Evolutionary conservation across 768 basidiomycete genomes (phyloP).

Genomic region (Xerocomellus dryophilus): DNA sequence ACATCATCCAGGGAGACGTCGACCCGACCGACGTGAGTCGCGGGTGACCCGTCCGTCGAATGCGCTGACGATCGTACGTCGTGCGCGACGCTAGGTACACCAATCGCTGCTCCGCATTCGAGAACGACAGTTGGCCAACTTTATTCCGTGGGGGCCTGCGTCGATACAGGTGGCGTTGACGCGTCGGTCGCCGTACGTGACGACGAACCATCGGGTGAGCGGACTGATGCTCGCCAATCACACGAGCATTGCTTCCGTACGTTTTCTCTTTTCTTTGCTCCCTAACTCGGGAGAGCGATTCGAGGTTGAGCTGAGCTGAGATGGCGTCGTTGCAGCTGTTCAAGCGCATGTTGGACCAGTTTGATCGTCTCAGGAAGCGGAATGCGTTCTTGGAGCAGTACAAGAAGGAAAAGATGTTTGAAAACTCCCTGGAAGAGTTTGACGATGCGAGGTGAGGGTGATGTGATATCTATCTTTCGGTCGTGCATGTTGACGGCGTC

Average conservation of each 20-base stretch:
- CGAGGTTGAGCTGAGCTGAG: not conserved
- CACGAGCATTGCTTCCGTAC: conserved; percentile 93
- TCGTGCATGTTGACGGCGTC: not conserved
- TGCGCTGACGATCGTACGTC: not conserved
- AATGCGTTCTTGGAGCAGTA: conserved; percentile 98
- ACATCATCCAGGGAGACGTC: conserved; percentile 98
- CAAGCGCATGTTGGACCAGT: conserved; percentile 94
- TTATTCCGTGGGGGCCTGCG: conserved; percentile 99
- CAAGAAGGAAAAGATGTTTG: conserved; percentile 95
- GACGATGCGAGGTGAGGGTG: conserved; percentile 84
- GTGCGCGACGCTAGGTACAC: conserved; percentile 62
- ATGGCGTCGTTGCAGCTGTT: conserved; percentile 58
- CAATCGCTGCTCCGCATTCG: conserved; percentile 96
- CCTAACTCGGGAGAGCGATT: no score
- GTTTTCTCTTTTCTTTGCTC: conserved; percentile 25
- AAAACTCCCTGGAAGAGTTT: conserved; percentile 91
- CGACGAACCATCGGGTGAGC: conserved; percentile 90
- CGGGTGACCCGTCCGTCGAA: no score
- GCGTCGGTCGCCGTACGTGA: conserved; percentile 83
- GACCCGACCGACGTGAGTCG: conserved; percentile 86
- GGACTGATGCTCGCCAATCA: conserved; percentile 99
- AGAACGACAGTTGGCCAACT: conserved; percentile 93
- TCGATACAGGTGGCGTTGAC: conserved; percentile 97
- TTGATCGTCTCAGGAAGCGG: conserved; percentile 78
- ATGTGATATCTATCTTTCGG: not conserved